Percentiles rank a stretch among this genome's conserved stretches.
Conservation (phyloP, 2,329 filamentous ascomycete genomes). For the Xenoacremonium recifei region DNA sequence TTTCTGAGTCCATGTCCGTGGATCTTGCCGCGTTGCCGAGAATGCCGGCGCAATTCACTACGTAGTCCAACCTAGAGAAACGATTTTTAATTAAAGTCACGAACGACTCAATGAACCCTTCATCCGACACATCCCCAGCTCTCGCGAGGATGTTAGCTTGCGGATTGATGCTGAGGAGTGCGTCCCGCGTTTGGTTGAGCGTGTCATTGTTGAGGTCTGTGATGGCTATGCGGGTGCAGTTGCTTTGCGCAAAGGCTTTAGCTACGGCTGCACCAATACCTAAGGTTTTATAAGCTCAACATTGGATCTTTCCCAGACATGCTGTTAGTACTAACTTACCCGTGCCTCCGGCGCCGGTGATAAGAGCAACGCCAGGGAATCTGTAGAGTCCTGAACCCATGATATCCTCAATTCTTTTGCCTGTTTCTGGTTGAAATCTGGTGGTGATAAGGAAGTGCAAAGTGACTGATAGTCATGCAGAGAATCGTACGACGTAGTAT, state of each 20-base stretch:
- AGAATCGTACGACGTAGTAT: no score
- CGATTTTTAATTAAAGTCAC: slow-evolving; percentile 26
- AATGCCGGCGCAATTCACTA: slow-evolving; percentile 55
- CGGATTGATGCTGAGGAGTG: slow-evolving; percentile 33
- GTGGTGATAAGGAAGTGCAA: no score
- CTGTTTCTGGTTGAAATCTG: no score
- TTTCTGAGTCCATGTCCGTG: slow-evolving; percentile 43
- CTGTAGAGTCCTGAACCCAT: slow-evolving; percentile 17
- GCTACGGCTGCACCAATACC: slow-evolving; percentile 57
- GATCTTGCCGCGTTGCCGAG: slow-evolving; percentile 41
- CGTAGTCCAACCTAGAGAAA: slow-evolving; percentile 53
- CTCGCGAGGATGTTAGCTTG: slow-evolving; percentile 29
- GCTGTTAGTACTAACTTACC: slow-evolving; percentile 33
- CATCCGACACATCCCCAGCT: slow-evolving; percentile 48
- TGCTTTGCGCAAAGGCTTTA: slow-evolving; percentile 47
- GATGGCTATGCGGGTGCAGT: slow-evolving; percentile 51
- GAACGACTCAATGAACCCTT: slow-evolving; percentile 41
- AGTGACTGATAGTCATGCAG: no score
- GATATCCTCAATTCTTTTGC: no score
- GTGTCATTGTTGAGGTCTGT: slow-evolving; percentile 48
- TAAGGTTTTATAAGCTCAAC: slow-evolving; percentile 20
- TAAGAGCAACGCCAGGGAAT: slow-evolving; percentile 44
- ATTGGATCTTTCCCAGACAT: background rate
- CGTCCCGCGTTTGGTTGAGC: slow-evolving; percentile 34
- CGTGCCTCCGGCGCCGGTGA: slow-evolving; percentile 48